Evolutionary conservation across 306 rosid species (phyloP).

Genomic region (Malus asiatica): DNA sequence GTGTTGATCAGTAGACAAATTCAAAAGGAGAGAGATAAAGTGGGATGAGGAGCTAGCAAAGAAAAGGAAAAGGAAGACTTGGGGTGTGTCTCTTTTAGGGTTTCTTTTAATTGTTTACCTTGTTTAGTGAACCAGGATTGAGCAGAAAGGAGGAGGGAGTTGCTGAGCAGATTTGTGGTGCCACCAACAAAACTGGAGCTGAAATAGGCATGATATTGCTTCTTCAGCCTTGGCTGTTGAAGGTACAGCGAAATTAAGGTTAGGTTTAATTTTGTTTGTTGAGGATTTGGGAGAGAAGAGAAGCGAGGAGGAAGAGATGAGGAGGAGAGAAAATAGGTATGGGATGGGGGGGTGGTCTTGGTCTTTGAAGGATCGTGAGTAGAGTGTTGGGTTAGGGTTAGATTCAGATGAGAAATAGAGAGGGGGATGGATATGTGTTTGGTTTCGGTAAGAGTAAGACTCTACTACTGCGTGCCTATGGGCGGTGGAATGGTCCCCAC

Average conservation of each 20-base stretch:
- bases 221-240: background rate
- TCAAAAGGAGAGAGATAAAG: background rate
- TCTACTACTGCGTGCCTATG: constrained; percentile 44
- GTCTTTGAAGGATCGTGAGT: constrained; percentile 5
- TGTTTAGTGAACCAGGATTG: background rate
- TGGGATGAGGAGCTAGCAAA: background rate
- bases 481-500: constrained; percentile 83
- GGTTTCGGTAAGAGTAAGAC: constrained; percentile 32
- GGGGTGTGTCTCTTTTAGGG: background rate
- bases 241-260: background rate
- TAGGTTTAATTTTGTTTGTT: constrained; percentile 5
- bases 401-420: background rate
- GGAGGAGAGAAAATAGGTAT: background rate
- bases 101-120: background rate
- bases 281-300: constrained; percentile 19
- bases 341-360: background rate
- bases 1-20: background rate
- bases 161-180: constrained; percentile 7
- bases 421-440: constrained; percentile 46
- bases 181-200: constrained; percentile 14
- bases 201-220: constrained; percentile 1
- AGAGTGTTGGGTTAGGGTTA: constrained; percentile 22
- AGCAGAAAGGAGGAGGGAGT: constrained; percentile 1
- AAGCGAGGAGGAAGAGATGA: background rate
- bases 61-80: background rate